These are phyloP conservation scores for Kandelia obovata DNA, from an alignment of 345 rosid genomes.

Conservation along the genomic window DNA sequence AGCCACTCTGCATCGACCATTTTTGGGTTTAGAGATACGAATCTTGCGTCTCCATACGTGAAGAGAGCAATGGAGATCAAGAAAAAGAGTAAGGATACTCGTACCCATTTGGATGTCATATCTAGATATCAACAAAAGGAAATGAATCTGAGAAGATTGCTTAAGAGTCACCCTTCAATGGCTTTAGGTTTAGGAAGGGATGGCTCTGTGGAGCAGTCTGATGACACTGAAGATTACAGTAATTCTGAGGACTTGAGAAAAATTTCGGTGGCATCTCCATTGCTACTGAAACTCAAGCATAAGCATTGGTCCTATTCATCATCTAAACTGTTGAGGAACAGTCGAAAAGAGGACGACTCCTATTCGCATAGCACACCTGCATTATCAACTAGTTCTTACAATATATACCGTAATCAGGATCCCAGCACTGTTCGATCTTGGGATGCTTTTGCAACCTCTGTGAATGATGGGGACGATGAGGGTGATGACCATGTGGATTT, in stretches of 20 bases:
- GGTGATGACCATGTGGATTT: conserved; percentile 74
- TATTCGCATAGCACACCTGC: conserved; percentile 84
- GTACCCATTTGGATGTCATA: conserved; percentile 40
- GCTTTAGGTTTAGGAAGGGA: conserved; percentile 44
- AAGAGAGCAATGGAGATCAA: conserved; percentile 40
- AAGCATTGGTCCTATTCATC: conserved; percentile 65
- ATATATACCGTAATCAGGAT: conserved; percentile 46
- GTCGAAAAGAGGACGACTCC: conserved; percentile 66
- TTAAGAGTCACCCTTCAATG: conserved; percentile 36
- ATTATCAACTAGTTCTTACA: conserved; percentile 76
- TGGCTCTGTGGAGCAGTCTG: conserved; percentile 54
- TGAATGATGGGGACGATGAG: conserved; percentile 72
- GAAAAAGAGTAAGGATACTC: conserved; percentile 51
- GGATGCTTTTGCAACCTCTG: conserved; percentile 83
- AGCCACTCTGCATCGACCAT: conserved; percentile 43
- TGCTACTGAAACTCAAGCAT: conserved; percentile 56
- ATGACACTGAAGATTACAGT: conserved; percentile 60
- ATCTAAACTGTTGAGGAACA: conserved; percentile 45
- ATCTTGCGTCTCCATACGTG: conserved; percentile 44
- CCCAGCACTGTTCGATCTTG: conserved; percentile 82
- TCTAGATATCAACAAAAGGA: conserved; percentile 49
- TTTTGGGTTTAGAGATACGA: conserved; percentile 60
- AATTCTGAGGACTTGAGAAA: conserved; percentile 57
- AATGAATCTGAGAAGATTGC: conserved; percentile 32
- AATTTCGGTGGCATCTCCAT: conserved; percentile 55